These are phyloP conservation scores for Cephaloascus fragrans DNA, from an alignment of 805 yeast species.

Conservation along the genomic window DNA sequence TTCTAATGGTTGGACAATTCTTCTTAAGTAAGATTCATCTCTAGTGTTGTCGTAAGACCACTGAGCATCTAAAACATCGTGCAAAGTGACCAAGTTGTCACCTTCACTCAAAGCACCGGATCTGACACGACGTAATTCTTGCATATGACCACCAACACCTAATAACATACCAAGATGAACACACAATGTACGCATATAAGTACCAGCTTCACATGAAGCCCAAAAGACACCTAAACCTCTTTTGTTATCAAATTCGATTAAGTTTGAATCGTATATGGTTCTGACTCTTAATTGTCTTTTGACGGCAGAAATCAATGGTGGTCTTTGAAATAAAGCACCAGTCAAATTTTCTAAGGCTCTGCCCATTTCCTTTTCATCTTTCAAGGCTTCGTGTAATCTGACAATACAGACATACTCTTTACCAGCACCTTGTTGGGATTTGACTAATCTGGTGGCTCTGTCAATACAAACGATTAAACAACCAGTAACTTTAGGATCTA, in stretches of 20 bases:
- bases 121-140: conserved; percentile 98
- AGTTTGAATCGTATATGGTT: conserved; percentile 92
- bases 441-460: conserved; percentile 95
- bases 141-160: conserved; percentile 99
- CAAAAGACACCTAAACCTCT: conserved; percentile 96
- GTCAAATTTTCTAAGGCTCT: conserved; percentile 88
- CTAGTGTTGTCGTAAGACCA: conserved; percentile 95
- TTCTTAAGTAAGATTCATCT: conserved; percentile 92
- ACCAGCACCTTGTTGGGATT: conserved; percentile 99
- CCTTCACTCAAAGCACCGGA: conserved; percentile 90
- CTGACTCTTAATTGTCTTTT: conserved; percentile 98
- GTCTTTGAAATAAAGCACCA: conserved; percentile 98
- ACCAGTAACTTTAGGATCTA: conserved; percentile 98
- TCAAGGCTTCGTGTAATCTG: conserved; percentile 86
- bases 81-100: conserved; percentile 90
- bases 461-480: conserved; percentile 97
- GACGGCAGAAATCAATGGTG: conserved; percentile 97
- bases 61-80: conserved; percentile 97
- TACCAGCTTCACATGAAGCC: conserved; percentile 99
- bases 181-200: conserved; percentile 98
- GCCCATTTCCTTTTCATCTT: conserved; percentile 83
- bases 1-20: conserved; percentile 91
- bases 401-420: conserved; percentile 98
- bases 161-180: conserved; percentile 97
- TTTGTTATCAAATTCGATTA: conserved; percentile 94